Evolutionary conservation across 331 rosid genomes (phyloP).

Genomic region (Erythrophleum ivorense): DNA sequence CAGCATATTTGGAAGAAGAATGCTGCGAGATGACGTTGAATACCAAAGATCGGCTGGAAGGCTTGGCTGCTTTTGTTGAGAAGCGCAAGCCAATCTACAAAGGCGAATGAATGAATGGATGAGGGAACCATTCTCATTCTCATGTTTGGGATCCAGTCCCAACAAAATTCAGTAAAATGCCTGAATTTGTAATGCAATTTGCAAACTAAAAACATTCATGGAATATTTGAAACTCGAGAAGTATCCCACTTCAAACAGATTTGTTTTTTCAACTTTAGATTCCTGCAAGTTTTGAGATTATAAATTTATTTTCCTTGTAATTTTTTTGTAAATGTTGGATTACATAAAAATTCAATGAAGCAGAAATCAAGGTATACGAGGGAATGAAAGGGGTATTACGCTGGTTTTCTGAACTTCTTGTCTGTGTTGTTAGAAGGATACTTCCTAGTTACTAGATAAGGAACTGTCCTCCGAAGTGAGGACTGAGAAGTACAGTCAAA

Average conservation of each 20-base stretch:
- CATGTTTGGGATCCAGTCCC: neutral
- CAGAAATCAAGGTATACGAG: no score
- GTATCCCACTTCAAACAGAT: neutral
- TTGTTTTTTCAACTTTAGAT: neutral
- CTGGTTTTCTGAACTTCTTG: no score
- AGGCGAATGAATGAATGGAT: conserved; percentile 46
- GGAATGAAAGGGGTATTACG: no score
- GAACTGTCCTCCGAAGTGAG: no score
- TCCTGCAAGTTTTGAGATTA: neutral
- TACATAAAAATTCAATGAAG: no score
- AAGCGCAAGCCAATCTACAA: conserved; percentile 64
- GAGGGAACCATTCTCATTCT: neutral
- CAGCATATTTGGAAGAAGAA: conserved; percentile 54
- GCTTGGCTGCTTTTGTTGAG: conserved; percentile 68
- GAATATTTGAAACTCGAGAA: neutral
- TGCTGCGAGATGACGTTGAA: conserved; percentile 60
- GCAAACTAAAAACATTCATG: neutral
- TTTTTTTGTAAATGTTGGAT: neutral
- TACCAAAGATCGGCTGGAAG: conserved; percentile 71
- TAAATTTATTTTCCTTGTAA: neutral
- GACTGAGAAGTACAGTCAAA: no score
- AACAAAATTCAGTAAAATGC: neutral
- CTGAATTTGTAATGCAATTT: neutral
- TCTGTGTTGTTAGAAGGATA: no score
- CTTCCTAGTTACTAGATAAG: no score